Conservation (phyloP, 352 stramenopile genomes). For the Pythium rhizo-oryzae region DNA sequence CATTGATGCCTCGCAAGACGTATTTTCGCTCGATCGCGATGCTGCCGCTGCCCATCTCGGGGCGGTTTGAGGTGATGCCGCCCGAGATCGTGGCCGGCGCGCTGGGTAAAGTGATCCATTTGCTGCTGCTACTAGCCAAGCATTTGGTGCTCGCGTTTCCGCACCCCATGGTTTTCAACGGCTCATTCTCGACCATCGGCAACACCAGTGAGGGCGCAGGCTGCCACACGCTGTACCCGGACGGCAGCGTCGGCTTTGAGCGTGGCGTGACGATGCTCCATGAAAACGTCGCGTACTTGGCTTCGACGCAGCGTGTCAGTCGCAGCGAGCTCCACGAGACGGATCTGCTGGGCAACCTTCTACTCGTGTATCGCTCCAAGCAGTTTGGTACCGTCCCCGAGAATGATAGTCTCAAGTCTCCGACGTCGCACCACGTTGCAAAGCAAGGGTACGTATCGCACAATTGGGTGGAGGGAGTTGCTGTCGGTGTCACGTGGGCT, state of each 20-base stretch:
- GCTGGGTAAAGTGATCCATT: slow-evolving; percentile 75
- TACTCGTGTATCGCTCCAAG: slow-evolving; percentile 48
- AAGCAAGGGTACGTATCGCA: not conserved
- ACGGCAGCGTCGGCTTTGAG: slow-evolving; percentile 77
- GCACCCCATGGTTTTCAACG: slow-evolving; percentile 85
- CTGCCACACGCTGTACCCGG: slow-evolving; percentile 85
- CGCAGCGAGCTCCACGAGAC: slow-evolving; percentile 42
- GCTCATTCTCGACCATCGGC: slow-evolving; percentile 88
- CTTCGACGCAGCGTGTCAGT: slow-evolving; percentile 47
- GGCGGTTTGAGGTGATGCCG: slow-evolving; percentile 68
- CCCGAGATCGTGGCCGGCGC: slow-evolving; percentile 73
- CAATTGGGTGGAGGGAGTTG: not conserved
- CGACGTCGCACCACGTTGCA: not conserved
- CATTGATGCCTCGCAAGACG: not conserved
- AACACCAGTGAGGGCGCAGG: slow-evolving; percentile 75
- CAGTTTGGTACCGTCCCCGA: slow-evolving; percentile 40
- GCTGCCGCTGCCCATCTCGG: slow-evolving; percentile 73
- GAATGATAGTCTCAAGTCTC: not conserved
- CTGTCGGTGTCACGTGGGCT: not conserved
- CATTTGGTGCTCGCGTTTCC: slow-evolving; percentile 73
- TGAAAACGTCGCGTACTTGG: slow-evolving; percentile 75
- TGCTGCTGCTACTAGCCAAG: slow-evolving; percentile 70
- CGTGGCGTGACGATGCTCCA: slow-evolving; percentile 74
- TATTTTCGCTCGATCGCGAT: slow-evolving; percentile 72
- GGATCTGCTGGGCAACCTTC: slow-evolving; percentile 72